These are phyloP conservation scores for Dentipellis sp. DNA, from an alignment of 768 basidiomycete species.

Conservation along the genomic window DNA sequence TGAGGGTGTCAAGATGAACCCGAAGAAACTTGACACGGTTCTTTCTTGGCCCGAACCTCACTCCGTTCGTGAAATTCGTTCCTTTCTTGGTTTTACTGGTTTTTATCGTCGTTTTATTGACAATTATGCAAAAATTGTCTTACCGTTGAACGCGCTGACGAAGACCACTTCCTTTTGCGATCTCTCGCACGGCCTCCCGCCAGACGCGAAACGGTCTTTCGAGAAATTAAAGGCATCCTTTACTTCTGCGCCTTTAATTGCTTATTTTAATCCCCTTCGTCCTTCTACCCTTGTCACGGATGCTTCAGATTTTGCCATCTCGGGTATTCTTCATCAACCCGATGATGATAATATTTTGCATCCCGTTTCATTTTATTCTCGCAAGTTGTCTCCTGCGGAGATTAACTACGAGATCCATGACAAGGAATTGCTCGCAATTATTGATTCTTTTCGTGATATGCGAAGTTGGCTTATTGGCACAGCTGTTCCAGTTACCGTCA, in stretches of 20 bases:
- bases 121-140: conserved; percentile 21
- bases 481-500: conserved; percentile 13
- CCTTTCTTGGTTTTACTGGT: conserved; percentile 33
- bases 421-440: conserved; percentile 39
- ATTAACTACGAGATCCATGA: conserved; percentile 38
- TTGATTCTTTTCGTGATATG: conserved; percentile 28
- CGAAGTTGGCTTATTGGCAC: conserved; percentile 20
- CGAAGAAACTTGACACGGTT: conserved; percentile 27
- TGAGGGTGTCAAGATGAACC: conserved; percentile 27
- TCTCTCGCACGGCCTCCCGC: conserved; percentile 15
- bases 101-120: conserved; percentile 27
- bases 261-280: conserved; percentile 5
- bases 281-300: conserved; percentile 2
- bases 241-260: conserved; percentile 19
- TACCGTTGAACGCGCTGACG: conserved; percentile 21
- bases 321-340: conserved; percentile 22
- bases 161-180: conserved; percentile 18
- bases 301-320: background rate
- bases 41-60: conserved; percentile 29
- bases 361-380: conserved; percentile 31
- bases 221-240: conserved; percentile 21
- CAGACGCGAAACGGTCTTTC: conserved; percentile 18
- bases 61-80: conserved; percentile 24
- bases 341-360: conserved; percentile 18
- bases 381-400: conserved; percentile 24